phyloP scores from a whole-genome alignment of 2,329 filamentous ascomycete genomes.

The Calonectria hongkongensis region DNA sequence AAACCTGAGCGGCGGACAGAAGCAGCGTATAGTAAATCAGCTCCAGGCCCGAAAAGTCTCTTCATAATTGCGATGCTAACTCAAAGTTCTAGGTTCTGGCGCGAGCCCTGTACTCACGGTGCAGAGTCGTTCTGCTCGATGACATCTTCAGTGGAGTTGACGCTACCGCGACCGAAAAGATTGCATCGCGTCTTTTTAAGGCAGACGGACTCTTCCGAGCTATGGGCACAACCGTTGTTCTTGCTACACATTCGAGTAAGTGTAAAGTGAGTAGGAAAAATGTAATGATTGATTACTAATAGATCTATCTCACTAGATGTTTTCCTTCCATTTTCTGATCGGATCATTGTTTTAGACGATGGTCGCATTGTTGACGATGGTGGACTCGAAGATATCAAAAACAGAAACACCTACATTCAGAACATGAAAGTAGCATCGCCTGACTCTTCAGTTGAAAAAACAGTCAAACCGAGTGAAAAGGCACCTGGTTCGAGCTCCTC shows the following conservation, averaged over 20 bases:
- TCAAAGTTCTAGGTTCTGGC: background rate
- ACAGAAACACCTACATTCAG: background rate
- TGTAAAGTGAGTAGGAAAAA: background rate
- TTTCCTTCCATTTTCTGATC: background rate
- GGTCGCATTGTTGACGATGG: slow-evolving; percentile 1
- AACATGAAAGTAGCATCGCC: background rate
- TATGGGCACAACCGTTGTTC: background rate
- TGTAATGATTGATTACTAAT: background rate
- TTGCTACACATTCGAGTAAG: slow-evolving; percentile 6
- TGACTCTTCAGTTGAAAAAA: background rate
- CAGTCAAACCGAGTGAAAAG: background rate
- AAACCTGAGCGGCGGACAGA: slow-evolving; percentile 2
- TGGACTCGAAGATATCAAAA: background rate
- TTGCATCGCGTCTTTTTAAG: slow-evolving; percentile 5
- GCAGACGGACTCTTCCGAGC: background rate
- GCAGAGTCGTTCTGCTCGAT: slow-evolving; percentile 4
- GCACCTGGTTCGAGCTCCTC: background rate
- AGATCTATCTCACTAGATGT: background rate
- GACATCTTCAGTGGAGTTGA: background rate
- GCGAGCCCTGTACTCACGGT: background rate
- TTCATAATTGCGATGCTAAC: background rate
- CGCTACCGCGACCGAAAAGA: background rate
- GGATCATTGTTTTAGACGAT: background rate
- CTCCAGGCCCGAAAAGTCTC: background rate
- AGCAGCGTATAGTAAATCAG: background rate